These are phyloP conservation scores for Lachnellula suecica DNA, from an alignment of 2,329 filamentous ascomycete genomes.

Conservation along the genomic window DNA sequence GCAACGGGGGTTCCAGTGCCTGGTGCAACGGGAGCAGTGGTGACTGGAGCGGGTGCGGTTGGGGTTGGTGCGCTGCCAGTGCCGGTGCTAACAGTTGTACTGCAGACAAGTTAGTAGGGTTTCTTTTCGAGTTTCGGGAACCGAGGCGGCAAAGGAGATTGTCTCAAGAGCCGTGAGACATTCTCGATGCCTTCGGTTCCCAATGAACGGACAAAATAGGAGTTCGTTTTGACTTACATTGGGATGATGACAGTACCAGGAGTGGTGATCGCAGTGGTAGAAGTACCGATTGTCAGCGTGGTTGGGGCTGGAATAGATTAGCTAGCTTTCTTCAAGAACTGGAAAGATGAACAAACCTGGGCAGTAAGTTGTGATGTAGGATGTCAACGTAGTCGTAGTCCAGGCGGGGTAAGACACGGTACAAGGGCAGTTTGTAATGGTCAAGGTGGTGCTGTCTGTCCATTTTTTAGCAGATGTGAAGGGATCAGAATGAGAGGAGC, in stretches of 20 bases:
- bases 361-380: constrained; percentile 36
- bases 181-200: no score
- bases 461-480: neutral
- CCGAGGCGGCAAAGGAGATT: no score
- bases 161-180: no score
- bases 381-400: constrained; percentile 36
- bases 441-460: neutral
- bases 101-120: neutral
- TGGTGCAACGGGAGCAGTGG: constrained; percentile 7
- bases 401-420: constrained; percentile 7
- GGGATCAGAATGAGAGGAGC: constrained; percentile 42
- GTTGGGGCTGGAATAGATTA: neutral
- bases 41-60: neutral
- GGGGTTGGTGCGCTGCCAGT: constrained; percentile 11
- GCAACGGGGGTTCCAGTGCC: constrained; percentile 1
- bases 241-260: neutral
- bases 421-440: constrained; percentile 15
- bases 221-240: neutral
- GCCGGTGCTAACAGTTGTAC: constrained; percentile 7
- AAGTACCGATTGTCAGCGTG: constrained; percentile 35
- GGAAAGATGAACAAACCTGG: no score
- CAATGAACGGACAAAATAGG: no score
- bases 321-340: no score
- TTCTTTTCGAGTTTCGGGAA: no score
- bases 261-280: constrained; percentile 42